Percentiles rank a stretch among this genome's conserved stretches.
Conservation (phyloP, 768 basidiomycete genomes). For the Tulasnella calospora region DNA sequence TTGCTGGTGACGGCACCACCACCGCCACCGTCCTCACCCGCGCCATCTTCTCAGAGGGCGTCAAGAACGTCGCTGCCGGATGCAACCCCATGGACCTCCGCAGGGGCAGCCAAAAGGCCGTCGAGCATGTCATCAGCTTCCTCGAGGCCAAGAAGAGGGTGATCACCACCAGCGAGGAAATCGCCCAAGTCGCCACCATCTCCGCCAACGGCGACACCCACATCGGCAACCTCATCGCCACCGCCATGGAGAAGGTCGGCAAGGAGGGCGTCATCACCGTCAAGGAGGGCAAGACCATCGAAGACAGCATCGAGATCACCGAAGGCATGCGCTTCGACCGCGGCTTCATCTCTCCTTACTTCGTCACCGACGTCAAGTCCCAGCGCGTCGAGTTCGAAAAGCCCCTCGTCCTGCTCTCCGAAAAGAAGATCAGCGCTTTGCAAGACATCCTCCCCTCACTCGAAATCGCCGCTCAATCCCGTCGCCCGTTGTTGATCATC, state of each 20-base stretch:
- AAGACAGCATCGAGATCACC: constrained; percentile 98
- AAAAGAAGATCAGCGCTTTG: constrained; percentile 95
- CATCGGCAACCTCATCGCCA: constrained; percentile 90
- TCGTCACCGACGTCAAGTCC: constrained; percentile 94
- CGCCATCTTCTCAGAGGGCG: constrained; percentile 97
- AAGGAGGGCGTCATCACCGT: constrained; percentile 99
- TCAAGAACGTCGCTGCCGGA: constrained; percentile 97
- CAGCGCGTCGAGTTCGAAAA: constrained; percentile 98
- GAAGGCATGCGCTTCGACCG: constrained; percentile 99
- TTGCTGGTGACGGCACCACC: constrained; percentile 96
- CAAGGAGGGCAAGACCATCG: constrained; percentile 96
- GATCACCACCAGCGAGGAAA: constrained; percentile 95
- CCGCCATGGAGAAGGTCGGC: constrained; percentile 99
- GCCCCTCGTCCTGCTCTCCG: constrained; percentile 84
- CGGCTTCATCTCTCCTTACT: constrained; percentile 96
- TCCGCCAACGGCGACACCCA: constrained; percentile 79
- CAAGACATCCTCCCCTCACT: constrained; percentile 94
- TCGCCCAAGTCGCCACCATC: constrained; percentile 98
- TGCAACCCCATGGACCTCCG: constrained; percentile 99
- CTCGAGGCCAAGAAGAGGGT: constrained; percentile 83
- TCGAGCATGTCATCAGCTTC: constrained; percentile 90
- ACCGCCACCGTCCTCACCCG: constrained; percentile 96
- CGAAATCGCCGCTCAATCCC: constrained; percentile 55
- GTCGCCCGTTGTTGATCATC: constrained; percentile 92
- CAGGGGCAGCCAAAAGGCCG: constrained; percentile 94